Evolutionary conservation across 164 flowering plant genomes (phyloP).

Genomic region (Magnolia officinalis): DNA sequence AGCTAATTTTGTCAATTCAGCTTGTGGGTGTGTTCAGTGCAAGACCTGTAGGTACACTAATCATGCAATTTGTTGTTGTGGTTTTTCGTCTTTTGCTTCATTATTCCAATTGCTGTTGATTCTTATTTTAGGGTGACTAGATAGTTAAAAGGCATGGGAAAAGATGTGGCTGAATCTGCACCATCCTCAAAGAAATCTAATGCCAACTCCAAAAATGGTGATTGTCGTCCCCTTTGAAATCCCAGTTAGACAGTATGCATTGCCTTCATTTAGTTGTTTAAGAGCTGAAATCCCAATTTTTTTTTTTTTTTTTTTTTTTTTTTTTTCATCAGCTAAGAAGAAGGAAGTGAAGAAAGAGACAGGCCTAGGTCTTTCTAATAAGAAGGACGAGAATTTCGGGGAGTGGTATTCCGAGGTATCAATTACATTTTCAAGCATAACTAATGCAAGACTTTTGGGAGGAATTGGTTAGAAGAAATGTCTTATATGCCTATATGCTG

Average conservation of each 20-base stretch:
- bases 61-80: background rate
- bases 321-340: conserved; percentile 26
- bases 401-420: conserved; percentile 98
- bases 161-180: background rate
- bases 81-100: background rate
- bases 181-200: conserved; percentile 4
- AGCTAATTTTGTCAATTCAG: too few species aligned
- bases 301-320: background rate
- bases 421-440: background rate
- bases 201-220: conserved; percentile 5
- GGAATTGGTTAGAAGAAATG: too few species aligned
- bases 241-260: background rate
- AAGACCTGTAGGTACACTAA: too few species aligned
- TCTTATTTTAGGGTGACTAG: background rate
- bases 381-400: conserved; percentile 89
- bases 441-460: background rate
- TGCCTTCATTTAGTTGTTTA: background rate
- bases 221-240: background rate
- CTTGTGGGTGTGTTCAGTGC: too few species aligned
- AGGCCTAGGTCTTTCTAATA: conserved; percentile 73
- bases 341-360: conserved; percentile 95
- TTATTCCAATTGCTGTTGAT: background rate
- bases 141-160: background rate
- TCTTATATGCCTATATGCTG: background rate
- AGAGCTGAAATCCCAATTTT: background rate